phyloP scores from a whole-genome alignment of 2,329 filamentous ascomycete species.

The Orbilia blumenaviensis region DNA sequence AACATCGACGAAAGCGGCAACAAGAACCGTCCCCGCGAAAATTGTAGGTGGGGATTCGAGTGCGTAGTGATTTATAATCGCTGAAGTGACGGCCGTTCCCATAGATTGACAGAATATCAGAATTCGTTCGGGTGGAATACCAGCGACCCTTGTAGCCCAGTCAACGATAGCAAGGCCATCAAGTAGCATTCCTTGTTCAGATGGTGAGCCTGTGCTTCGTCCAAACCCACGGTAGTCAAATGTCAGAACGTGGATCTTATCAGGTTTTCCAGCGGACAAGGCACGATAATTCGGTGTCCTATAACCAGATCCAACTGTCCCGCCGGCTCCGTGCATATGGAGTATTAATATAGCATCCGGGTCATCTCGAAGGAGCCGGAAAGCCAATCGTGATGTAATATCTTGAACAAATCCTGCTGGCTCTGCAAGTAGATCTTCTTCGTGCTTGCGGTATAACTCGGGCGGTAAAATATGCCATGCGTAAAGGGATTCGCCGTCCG shows the following conservation, averaged over 20 bases:
- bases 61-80: conserved; percentile 63
- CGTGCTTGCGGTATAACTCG: conserved; percentile 63
- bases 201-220: conserved; percentile 66
- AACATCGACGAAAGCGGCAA: conserved; percentile 69
- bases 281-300: conserved; percentile 68
- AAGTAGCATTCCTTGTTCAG: conserved; percentile 66
- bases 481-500: conserved; percentile 62
- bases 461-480: conserved; percentile 66
- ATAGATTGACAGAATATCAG: conserved; percentile 70
- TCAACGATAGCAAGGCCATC: conserved; percentile 67
- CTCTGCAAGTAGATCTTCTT: conserved; percentile 62
- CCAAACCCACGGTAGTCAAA: conserved; percentile 73
- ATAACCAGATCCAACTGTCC: conserved; percentile 68
- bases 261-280: conserved; percentile 65
- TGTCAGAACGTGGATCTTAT: conserved; percentile 68
- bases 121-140: conserved; percentile 67
- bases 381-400: conserved; percentile 61
- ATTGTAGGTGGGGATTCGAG: conserved; percentile 62
- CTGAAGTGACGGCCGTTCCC: conserved; percentile 67
- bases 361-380: conserved; percentile 64
- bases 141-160: conserved; percentile 67
- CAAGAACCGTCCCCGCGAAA: conserved; percentile 68
- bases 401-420: conserved; percentile 60
- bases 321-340: conserved; percentile 68
- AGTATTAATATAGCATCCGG: conserved; percentile 64